Conservation (phyloP, 2,329 filamentous ascomycete species). For the Epicoccum sorghinum region DNA sequence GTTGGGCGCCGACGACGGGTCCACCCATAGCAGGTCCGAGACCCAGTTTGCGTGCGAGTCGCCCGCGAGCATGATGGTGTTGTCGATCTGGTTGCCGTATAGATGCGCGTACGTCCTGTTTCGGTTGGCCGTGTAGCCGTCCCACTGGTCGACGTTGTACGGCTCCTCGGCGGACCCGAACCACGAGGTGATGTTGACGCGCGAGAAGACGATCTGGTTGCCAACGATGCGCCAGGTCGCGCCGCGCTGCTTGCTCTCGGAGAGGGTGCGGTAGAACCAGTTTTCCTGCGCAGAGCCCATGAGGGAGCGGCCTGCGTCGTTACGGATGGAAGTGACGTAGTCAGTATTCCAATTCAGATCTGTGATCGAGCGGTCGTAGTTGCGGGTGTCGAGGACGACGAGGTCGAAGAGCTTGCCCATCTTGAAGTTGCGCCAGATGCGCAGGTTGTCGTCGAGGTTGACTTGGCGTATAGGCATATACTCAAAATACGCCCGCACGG, state of each 20-base stretch:
- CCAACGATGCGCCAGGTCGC: slow-evolving; percentile 73
- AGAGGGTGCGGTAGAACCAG: slow-evolving; percentile 56
- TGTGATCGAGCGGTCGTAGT: slow-evolving; percentile 39
- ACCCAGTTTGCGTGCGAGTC: slow-evolving; percentile 69
- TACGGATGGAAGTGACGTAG: slow-evolving; percentile 64
- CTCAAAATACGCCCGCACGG: slow-evolving; percentile 53
- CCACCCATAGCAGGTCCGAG: slow-evolving; percentile 49
- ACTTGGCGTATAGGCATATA: slow-evolving; percentile 54
- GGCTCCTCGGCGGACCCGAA: slow-evolving; percentile 10
- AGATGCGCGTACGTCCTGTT: slow-evolving; percentile 71
- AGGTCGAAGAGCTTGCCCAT: slow-evolving; percentile 49
- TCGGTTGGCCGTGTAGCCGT: slow-evolving; percentile 69
- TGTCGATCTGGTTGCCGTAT: slow-evolving; percentile 68
- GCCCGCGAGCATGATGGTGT: slow-evolving; percentile 73
- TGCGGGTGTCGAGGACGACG: slow-evolving; percentile 50
- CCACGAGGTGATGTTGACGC: slow-evolving; percentile 22
- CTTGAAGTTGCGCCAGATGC: slow-evolving; percentile 48
- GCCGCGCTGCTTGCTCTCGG: slow-evolving; percentile 61
- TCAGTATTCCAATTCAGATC: slow-evolving; percentile 58
- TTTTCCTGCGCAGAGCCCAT: slow-evolving; percentile 75
- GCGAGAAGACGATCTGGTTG: slow-evolving; percentile 61
- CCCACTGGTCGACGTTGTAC: slow-evolving; percentile 56
- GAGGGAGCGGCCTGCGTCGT: slow-evolving; percentile 68
- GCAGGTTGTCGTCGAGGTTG: slow-evolving; percentile 51
- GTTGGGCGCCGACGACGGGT: slow-evolving; percentile 23